Base-by-base conservation (phyloP, 208 protist species). In the Leishmania aethiopica region DNA sequence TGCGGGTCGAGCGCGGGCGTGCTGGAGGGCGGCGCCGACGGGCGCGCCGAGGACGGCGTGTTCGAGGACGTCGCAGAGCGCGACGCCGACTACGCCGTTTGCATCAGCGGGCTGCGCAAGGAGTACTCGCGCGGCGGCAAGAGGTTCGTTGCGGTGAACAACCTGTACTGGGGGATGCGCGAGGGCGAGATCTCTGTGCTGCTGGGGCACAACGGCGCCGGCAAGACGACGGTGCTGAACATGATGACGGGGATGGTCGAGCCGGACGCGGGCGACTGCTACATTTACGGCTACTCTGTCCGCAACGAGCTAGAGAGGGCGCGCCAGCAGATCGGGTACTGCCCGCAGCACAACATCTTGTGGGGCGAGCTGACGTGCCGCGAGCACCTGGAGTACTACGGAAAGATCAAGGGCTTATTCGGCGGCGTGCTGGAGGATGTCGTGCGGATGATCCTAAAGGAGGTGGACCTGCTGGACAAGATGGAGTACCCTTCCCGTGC, bases 371-470 rank as follows among this genome's bases (percentile, higher is more conserved):
- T 99, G 51, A 99, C 95, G 25, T 93, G 89, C 47, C 40, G 79
- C 4, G 97, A 99, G 77, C 97, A 99, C 83, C 84, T 99, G 3
- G 74, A 89, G 79, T 98, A 94, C 79, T 99, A 94, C 87, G 93
- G 86, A 0, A 84, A 84, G 49, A 86, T 99, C 59, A 99, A 99
- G 75, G 97, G 96, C 6, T 73, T 97, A 4, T 53, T 37, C 37
- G 89, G 89, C 0, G 28, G 64, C 15, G 53, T 74, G 53, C 78
- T 85, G 53, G 84, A 93, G 22, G 60, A 83, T 8, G 75, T 81
- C 15, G 85, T 95, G 59, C 67, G 70, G 4, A 28, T 70, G 15
- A 89, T 94, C 55, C 84, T 96, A 11, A 67, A 85, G 13, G 84
- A 79, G 66, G 89, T 95, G n/a, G 91, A 90, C 42, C 84, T 97